Evolutionary conservation across 805 yeast genomes (phyloP), one percentile per base, ranked within the genome.

Genomic region (Clavispora carvajalis): DNA sequence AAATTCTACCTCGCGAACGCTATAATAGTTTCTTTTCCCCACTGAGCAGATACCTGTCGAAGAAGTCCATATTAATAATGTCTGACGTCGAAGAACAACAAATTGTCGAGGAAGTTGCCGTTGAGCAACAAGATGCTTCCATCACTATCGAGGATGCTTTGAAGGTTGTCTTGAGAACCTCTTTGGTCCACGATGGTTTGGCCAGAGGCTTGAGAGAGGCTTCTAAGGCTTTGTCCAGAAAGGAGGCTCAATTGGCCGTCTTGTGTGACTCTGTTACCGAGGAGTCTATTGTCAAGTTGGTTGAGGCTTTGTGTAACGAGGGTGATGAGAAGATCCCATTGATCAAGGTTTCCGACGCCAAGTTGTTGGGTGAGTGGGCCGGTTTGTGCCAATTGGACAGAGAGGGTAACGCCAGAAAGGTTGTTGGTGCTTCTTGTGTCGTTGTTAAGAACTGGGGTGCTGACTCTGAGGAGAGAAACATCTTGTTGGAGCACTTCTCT

Each of bases 141-240:
- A 82, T 91, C 76, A 80, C 98, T 72, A 85, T 93, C 60, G 98
- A 95, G 80, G 99, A 93, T 71, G 95, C 97, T 71, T 80, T 93
- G 73, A 88, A 89, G 80, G 93, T 87, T 68, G 98, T 93, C 69
- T 84, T 93, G 71, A 90, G 95, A 84, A 89, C 93, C 73, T 82
- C 99, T 61, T 82, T 93, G 71, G 86, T 91, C 67, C 95, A 89
- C 80, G 97, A 91, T 73, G 99, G 99, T 77, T 87, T 93, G 76
- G 98, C 98, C 73, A 91, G 99, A 81, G 99, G 99, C 83, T 84
- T 93, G 74, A 93, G 98, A 83, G 99, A 93, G 81, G 95, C 98
- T 59, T 87, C 97, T 68, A 93, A 93, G 86, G 98, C 97, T 74
- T 82, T 93, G 60, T 80, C 96, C 67, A 80, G 88, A 74, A 88